Percentiles rank a stretch among this genome's conserved stretches.
These are phyloP conservation scores for Penicillium sp. DNA, from an alignment of 2,329 filamentous ascomycete genomes.

Conservation along the genomic window DNA sequence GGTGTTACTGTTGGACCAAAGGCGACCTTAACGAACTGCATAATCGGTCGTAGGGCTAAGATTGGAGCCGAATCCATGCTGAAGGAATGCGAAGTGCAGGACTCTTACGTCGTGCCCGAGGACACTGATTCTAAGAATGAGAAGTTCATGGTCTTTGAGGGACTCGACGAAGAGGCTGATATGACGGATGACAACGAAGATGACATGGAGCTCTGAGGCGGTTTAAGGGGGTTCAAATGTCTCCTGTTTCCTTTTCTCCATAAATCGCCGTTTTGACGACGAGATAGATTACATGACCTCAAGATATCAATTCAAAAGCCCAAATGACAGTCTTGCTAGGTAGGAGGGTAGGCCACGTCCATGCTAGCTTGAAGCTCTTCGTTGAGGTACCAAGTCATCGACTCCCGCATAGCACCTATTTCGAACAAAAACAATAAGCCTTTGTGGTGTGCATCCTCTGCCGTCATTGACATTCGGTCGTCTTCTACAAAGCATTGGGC, in stretches of 20 bases:
- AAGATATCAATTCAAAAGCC: neutral
- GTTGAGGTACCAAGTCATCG: neutral
- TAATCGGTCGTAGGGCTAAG: conserved; percentile 75
- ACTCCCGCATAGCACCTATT: neutral
- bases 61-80: conserved; percentile 80
- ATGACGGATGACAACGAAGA: conserved; percentile 28
- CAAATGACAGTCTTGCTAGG: too few species aligned
- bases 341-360: too few species aligned
- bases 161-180: conserved; percentile 38
- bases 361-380: neutral
- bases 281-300: conserved; percentile 7
- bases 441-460: too few species aligned
- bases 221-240: neutral
- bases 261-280: conserved; percentile 7
- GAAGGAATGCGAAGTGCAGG: conserved; percentile 88
- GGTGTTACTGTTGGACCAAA: conserved; percentile 72
- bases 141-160: conserved; percentile 58
- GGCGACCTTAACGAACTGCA: conserved; percentile 83
- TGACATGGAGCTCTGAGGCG: conserved; percentile 20
- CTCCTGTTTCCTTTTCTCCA: neutral
- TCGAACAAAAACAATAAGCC: neutral
- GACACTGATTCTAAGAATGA: conserved; percentile 64
- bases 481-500: neutral
- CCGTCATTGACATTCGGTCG: neutral
- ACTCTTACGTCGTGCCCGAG: conserved; percentile 77